These are phyloP conservation scores for Leccinum uliginosum DNA, from an alignment of 768 basidiomycete genomes.

Conservation along the genomic window DNA sequence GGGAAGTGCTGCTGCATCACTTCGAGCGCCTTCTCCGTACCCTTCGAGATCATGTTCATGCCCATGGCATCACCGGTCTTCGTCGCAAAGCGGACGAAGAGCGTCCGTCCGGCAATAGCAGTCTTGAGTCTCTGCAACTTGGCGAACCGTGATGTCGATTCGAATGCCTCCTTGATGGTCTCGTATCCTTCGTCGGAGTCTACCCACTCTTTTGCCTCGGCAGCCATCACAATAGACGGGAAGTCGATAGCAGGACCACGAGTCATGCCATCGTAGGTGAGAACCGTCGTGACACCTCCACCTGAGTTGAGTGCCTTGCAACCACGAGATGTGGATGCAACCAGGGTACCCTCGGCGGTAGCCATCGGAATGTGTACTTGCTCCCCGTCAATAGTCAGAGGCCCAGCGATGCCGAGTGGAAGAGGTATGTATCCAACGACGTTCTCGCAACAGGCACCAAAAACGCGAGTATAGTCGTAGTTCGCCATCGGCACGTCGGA, in stretches of 20 bases:
- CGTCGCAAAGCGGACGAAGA: slow-evolving; percentile 92
- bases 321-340: slow-evolving; percentile 94
- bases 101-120: slow-evolving; percentile 86
- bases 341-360: slow-evolving; percentile 98
- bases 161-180: slow-evolving; percentile 80
- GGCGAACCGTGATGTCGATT: slow-evolving; percentile 92
- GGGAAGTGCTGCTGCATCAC: slow-evolving; percentile 77
- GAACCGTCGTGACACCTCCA: slow-evolving; percentile 91
- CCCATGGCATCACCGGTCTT: slow-evolving; percentile 99
- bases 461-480: slow-evolving; percentile 92
- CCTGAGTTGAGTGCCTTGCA: slow-evolving; percentile 97
- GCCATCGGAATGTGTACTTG: slow-evolving; percentile 96
- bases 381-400: slow-evolving; percentile 83
- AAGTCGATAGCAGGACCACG: slow-evolving; percentile 99
- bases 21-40: too few species aligned
- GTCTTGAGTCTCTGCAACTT: slow-evolving; percentile 81
- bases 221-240: slow-evolving; percentile 74
- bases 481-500: slow-evolving; percentile 78
- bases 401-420: slow-evolving; percentile 95
- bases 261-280: slow-evolving; percentile 94
- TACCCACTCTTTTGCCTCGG: slow-evolving; percentile 84
- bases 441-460: slow-evolving; percentile 98
- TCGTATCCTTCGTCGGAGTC: slow-evolving; percentile 75
- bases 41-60: slow-evolving; percentile 99
- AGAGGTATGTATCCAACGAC: slow-evolving; percentile 96